Evolutionary conservation across 2,329 filamentous ascomycete genomes (phyloP).

Genomic region (Colletotrichum australisinense): DNA sequence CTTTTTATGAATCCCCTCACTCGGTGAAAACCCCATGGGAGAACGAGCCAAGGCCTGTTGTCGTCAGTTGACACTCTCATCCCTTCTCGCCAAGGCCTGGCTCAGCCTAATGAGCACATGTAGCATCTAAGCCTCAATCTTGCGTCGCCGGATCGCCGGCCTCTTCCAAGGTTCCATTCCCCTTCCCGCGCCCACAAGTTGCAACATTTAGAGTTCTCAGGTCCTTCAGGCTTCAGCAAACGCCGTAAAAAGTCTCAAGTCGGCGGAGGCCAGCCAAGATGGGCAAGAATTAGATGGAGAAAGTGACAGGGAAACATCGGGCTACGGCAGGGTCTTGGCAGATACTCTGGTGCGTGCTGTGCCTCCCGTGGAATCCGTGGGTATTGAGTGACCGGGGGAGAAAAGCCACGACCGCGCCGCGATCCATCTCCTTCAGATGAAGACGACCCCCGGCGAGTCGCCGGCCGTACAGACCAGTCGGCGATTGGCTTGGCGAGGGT

Average conservation of each 20-base stretch:
- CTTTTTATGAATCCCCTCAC: constrained; percentile 4
- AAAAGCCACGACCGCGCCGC: constrained; percentile 9
- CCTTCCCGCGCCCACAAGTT: neutral
- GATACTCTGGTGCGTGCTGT: neutral
- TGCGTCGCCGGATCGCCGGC: constrained; percentile 16
- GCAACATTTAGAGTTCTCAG: neutral
- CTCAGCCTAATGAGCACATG: constrained; percentile 4
- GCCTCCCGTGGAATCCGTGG: constrained; percentile 20
- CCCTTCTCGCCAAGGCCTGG: constrained; percentile 17
- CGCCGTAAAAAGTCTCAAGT: constrained; percentile 1
- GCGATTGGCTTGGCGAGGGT: neutral
- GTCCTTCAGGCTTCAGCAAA: neutral
- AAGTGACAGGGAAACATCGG: neutral
- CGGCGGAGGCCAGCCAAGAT: neutral
- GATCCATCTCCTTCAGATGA: neutral
- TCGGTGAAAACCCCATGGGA: neutral
- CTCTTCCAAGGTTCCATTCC: neutral
- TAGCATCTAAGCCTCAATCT: constrained; percentile 26
- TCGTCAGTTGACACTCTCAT: neutral
- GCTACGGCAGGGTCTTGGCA: constrained; percentile 15
- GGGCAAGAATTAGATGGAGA: neutral
- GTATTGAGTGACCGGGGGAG: neutral
- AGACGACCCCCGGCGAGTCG: constrained; percentile 8
- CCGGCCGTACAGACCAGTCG: constrained; percentile 7
- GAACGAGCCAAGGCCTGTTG: neutral